These are phyloP conservation scores for Rhazya stricta DNA, from an alignment of 257 asterid genomes.

Conservation along the genomic window DNA sequence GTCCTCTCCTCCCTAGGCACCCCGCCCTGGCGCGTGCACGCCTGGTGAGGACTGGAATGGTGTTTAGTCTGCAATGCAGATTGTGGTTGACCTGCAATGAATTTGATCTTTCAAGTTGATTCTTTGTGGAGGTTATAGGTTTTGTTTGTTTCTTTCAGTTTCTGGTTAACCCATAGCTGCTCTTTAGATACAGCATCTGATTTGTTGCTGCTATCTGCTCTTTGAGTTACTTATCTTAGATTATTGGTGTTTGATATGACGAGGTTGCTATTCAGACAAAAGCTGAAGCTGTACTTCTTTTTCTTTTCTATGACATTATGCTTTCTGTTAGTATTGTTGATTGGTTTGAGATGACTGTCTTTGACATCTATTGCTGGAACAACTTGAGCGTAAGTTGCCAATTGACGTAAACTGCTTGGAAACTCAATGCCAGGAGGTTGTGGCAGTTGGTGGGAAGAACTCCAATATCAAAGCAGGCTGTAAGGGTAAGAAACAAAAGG, in stretches of 20 bases:
- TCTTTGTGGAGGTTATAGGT: background rate
- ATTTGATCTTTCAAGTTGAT: background rate
- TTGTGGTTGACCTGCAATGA: background rate
- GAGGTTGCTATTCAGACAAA: background rate
- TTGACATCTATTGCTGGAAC: background rate
- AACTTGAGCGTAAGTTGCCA: constrained; percentile 10
- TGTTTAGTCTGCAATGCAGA: background rate
- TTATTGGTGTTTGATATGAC: background rate
- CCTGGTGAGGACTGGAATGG: background rate
- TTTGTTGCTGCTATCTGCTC: background rate
- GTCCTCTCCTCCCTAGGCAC: background rate
- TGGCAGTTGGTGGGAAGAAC: constrained; percentile 70
- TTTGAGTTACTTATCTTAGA: background rate
- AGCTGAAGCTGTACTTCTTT: background rate
- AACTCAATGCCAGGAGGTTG: constrained; percentile 65
- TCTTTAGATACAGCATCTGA: background rate
- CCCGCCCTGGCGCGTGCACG: no score
- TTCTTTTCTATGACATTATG: background rate
- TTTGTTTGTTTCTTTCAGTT: background rate
- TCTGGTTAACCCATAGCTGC: background rate
- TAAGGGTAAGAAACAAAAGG: constrained; percentile 74
- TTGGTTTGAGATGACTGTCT: background rate
- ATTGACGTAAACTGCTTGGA: constrained; percentile 11
- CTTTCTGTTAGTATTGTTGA: background rate
- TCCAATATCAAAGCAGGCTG: constrained; percentile 52